Base-by-base conservation (phyloP, 169 alveolate genomes). In the Cryptosporidium sp. region DNA sequence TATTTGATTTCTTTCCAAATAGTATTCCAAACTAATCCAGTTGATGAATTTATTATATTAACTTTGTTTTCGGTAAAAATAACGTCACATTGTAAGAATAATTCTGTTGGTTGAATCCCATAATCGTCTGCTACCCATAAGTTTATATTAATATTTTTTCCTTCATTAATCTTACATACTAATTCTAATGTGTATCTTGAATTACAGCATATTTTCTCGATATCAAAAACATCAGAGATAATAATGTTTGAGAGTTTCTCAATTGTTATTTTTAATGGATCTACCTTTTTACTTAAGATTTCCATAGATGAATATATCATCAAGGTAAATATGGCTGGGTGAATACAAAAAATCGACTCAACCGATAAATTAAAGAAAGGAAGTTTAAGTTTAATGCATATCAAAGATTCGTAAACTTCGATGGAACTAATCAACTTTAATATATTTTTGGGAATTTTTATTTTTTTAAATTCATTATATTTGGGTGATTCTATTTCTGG, bases 141-240 rank as follows among this genome's bases (percentile, higher is more conserved):
- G 18, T 62, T 80, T 18, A 62, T 33, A 10, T 26, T 31, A 42
- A 33, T 35, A 8, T 44, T 21, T 31, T 29, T 62, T 21, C 37
- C 75, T 42, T 9, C 42, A 29, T 23, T 39, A 8, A 80, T 3
- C 37, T n/a, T 65, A 44, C 52, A 61, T 21, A 58, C 89, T 3
- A 80, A 12, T 10, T 80, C 80, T 16, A 80, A 12, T 12, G 89
- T 60, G 29, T 80, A 80, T 65, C 89, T 80, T 61, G 89, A 80
- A 37, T 23, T 58, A 37, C 89, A 80, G 37, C 65, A n/a, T 62
- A 80, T 23, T 62, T 62, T 60, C 42, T 80, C 89, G 14, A 80
- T 42, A 62, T 80, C 75, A 26, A 62, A 60, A 33, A 33, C 12
- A 16, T 44, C 35, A 14, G 89, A 62, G 70, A 80, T 35, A 26